phyloP scores from a whole-genome alignment of 495 filamentous ascomycete species.

The Cercophora sp. region DNA sequence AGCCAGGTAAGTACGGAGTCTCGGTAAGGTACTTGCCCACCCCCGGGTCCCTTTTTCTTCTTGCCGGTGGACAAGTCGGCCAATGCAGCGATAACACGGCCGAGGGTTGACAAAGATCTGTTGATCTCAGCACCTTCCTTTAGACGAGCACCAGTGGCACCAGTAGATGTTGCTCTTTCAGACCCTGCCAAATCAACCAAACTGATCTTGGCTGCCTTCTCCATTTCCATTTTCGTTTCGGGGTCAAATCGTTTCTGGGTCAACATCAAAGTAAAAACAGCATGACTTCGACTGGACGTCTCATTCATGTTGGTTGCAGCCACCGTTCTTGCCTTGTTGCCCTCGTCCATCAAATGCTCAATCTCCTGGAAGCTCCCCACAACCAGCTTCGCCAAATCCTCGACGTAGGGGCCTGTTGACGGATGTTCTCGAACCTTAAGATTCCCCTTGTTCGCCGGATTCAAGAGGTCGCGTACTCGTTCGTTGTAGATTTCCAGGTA shows the following conservation, averaged over 20 bases:
- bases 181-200: constrained; percentile 97
- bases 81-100: constrained; percentile 95
- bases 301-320: constrained; percentile 99
- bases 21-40: constrained; percentile 88
- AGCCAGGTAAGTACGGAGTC: constrained; percentile 97
- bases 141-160: constrained; percentile 89
- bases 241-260: constrained; percentile 91
- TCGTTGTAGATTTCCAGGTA: constrained; percentile 99
- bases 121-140: constrained; percentile 99
- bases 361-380: constrained; percentile 96
- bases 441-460: constrained; percentile 94
- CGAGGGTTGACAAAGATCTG: constrained; percentile 89
- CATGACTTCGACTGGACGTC: constrained; percentile 95
- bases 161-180: constrained; percentile 91
- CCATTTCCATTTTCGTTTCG: constrained; percentile 92
- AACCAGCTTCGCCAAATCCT: constrained; percentile 95
- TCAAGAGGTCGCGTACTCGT: constrained; percentile 90
- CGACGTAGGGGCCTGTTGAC: constrained; percentile 94
- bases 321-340: constrained; percentile 96
- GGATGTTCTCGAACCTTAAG: constrained; percentile 97
- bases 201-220: constrained; percentile 97
- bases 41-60: constrained; percentile 64
- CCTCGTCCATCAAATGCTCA: constrained; percentile 97
- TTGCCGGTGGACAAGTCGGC: constrained; percentile 87
- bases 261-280: constrained; percentile 94